Percentiles rank a stretch among this genome's conserved stretches.
Conservation (phyloP, 2,329 filamentous ascomycete genomes). For the Cladosporium colombiae region DNA sequence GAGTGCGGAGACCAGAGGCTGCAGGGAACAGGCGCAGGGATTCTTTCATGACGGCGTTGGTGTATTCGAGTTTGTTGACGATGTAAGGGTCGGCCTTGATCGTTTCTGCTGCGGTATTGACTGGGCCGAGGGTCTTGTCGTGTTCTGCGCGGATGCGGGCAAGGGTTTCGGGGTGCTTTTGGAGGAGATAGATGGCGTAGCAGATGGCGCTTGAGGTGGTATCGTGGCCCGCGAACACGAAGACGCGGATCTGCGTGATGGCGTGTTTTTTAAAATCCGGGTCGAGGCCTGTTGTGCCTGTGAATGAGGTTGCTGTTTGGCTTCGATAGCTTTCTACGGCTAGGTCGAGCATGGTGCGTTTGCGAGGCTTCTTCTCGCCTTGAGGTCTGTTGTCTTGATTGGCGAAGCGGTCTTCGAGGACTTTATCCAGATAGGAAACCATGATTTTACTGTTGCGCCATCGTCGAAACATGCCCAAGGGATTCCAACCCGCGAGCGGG, state of each 20-base stretch:
- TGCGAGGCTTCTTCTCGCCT: slow-evolving; percentile 20
- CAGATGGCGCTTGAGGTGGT: slow-evolving; percentile 39
- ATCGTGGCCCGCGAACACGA: slow-evolving; percentile 45
- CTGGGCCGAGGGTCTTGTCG: slow-evolving; percentile 45
- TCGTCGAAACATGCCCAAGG: slow-evolving; percentile 24
- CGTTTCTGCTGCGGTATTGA: slow-evolving; percentile 24
- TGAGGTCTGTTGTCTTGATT: slow-evolving; percentile 24
- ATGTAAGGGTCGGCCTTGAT: slow-evolving; percentile 48
- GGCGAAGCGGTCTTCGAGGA: slow-evolving; percentile 38
- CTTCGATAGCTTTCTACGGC: slow-evolving; percentile 40
- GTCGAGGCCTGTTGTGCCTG: slow-evolving; percentile 33
- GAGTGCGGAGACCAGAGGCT: slow-evolving; percentile 44
- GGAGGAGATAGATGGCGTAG: slow-evolving; percentile 42
- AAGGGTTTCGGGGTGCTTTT: slow-evolving; percentile 35
- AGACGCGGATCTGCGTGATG: slow-evolving; percentile 38
- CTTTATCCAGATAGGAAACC: slow-evolving; percentile 30
- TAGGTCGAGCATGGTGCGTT: slow-evolving; percentile 32
- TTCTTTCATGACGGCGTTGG: slow-evolving; percentile 55
- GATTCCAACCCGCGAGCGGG: slow-evolving; percentile 26
- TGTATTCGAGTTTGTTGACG: slow-evolving; percentile 55
- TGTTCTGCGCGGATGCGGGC: slow-evolving; percentile 50
- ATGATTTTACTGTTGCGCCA: slow-evolving; percentile 30
- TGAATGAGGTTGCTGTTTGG: slow-evolving; percentile 25
- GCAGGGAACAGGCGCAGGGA: slow-evolving; percentile 54
- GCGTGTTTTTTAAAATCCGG: slow-evolving; percentile 36